Conservation (phyloP, 441 rosid species). For the Populus trichocarpa region DNA sequence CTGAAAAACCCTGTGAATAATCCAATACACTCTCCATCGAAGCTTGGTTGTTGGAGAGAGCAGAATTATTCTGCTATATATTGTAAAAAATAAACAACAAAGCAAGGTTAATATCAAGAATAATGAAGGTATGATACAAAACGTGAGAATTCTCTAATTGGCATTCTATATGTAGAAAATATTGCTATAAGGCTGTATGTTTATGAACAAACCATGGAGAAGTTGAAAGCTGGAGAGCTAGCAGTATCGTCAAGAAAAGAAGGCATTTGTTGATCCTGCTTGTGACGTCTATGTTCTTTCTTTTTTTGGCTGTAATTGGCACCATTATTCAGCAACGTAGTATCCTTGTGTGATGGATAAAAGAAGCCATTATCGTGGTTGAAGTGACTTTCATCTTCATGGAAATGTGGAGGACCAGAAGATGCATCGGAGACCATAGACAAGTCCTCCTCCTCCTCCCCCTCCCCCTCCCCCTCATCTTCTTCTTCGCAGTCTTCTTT, state of each 20-base stretch:
- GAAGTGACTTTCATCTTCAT: slow-evolving; percentile 33
- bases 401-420: slow-evolving; percentile 82
- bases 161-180: background rate
- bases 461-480: slow-evolving; percentile 32
- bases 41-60: slow-evolving; percentile 28
- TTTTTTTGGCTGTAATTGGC: slow-evolving; percentile 30
- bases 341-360: slow-evolving; percentile 9
- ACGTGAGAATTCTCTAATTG: background rate
- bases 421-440: slow-evolving; percentile 98
- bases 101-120: background rate
- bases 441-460: slow-evolving; percentile 59
- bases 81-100: background rate
- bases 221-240: slow-evolving; percentile 64
- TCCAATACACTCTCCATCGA: slow-evolving; percentile 51
- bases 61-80: slow-evolving; percentile 37
- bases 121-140: background rate
- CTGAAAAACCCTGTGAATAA: slow-evolving; percentile 64
- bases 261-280: slow-evolving; percentile 32
- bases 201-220: slow-evolving; percentile 36
- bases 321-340: slow-evolving; percentile 15
- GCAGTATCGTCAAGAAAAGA: slow-evolving; percentile 87
- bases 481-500: slow-evolving; percentile 10
- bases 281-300: slow-evolving; percentile 27
- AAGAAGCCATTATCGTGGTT: slow-evolving; percentile 18
- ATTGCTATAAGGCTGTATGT: background rate